Conservation (phyloP, 2,329 filamentous ascomycete genomes). For the Claviceps pusilla region DNA sequence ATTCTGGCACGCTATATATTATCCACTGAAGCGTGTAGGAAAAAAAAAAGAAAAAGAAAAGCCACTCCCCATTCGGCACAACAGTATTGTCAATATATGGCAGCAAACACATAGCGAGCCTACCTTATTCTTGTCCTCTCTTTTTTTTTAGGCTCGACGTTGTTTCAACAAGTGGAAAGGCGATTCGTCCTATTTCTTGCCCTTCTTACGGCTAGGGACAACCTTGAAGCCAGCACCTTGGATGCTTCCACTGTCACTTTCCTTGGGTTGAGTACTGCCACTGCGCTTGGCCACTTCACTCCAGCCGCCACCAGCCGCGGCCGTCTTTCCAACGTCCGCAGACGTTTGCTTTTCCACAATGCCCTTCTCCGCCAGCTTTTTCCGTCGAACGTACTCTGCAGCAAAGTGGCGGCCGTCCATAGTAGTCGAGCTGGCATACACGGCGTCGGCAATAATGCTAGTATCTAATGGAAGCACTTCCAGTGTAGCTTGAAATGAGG, state of each 20-base stretch:
- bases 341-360: conserved; percentile 61
- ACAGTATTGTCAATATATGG: background rate
- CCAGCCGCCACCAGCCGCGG: conserved; percentile 56
- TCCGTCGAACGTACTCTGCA: conserved; percentile 84
- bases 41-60: background rate
- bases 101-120: background rate
- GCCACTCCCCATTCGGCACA: background rate
- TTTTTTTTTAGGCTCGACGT: conserved; percentile 2
- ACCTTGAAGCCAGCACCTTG: conserved; percentile 65
- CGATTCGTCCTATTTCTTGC: conserved; percentile 44
- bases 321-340: conserved; percentile 30
- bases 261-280: conserved; percentile 25
- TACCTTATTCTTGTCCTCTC: background rate
- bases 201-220: conserved; percentile 84
- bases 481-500: conserved; percentile 65
- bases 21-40: background rate
- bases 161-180: conserved; percentile 7
- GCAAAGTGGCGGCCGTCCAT: conserved; percentile 89
- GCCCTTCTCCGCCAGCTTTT: conserved; percentile 85
- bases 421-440: conserved; percentile 74
- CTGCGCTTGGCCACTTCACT: conserved; percentile 96
- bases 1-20: background rate
- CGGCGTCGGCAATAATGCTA: conserved; percentile 74
- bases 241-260: conserved; percentile 25
- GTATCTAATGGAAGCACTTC: conserved; percentile 61